These are phyloP conservation scores for Trichophyton equinum DNA, from an alignment of 2,329 filamentous ascomycete species.

Conservation along the genomic window DNA sequence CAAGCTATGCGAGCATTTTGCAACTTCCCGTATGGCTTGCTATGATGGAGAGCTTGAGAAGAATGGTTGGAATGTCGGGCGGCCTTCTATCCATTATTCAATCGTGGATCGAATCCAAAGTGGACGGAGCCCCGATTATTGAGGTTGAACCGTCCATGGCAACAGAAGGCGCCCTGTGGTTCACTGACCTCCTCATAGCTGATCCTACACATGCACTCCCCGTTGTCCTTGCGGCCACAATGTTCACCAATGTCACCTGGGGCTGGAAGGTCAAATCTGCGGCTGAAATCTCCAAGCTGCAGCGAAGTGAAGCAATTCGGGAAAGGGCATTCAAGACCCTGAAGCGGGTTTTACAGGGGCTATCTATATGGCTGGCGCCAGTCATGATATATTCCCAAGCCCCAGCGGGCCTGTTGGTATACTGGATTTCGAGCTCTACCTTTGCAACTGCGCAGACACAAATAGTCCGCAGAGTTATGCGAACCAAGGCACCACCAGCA, in stretches of 20 bases:
- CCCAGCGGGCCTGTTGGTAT: slow-evolving; percentile 37
- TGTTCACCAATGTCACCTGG: slow-evolving; percentile 37
- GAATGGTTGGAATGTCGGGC: slow-evolving; percentile 33
- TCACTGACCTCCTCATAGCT: slow-evolving; percentile 42
- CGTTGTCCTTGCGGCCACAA: slow-evolving; percentile 35
- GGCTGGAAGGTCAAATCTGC: slow-evolving; percentile 17
- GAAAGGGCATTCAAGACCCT: slow-evolving; percentile 17
- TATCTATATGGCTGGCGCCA: slow-evolving; percentile 32
- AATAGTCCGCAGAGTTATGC: slow-evolving; percentile 31
- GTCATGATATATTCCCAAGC: slow-evolving; percentile 23
- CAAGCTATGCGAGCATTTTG: slow-evolving; percentile 22
- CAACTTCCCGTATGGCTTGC: slow-evolving; percentile 37
- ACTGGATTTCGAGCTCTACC: slow-evolving; percentile 38
- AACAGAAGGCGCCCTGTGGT: slow-evolving; percentile 49
- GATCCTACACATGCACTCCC: slow-evolving; percentile 43
- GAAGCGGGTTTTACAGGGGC: slow-evolving; percentile 23
- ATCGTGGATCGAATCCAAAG: slow-evolving; percentile 16
- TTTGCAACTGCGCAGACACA: slow-evolving; percentile 31
- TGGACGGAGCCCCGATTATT: slow-evolving; percentile 9
- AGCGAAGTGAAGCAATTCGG: background rate
- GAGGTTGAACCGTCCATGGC: slow-evolving; percentile 39
- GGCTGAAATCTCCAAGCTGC: slow-evolving; percentile 10
- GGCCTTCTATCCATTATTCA: slow-evolving; percentile 32
- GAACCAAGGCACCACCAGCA: slow-evolving; percentile 21
- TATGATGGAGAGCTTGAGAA: slow-evolving; percentile 37